Evolutionary conservation across 1,139 yeast genomes (phyloP).

Genomic region (Meyerozyma guilliermondii): DNA sequence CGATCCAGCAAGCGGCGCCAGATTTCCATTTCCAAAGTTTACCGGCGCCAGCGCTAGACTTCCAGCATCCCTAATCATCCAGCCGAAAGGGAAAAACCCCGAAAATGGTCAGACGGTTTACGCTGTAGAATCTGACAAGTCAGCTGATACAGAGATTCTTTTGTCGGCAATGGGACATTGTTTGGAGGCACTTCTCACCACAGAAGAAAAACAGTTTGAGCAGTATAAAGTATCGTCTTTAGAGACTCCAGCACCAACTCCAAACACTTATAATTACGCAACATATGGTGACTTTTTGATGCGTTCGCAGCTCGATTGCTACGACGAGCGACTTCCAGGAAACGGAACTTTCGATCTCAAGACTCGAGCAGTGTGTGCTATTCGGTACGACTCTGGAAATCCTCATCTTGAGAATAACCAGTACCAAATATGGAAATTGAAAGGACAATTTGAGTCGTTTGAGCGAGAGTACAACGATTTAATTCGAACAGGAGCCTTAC

Average conservation of each 20-base stretch:
- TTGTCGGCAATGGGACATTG: slow-evolving; percentile 78
- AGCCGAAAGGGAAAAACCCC: slow-evolving; percentile 28
- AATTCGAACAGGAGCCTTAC: slow-evolving; percentile 62
- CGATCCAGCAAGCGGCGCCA: slow-evolving; percentile 11
- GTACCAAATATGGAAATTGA: slow-evolving; percentile 58
- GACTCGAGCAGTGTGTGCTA: slow-evolving; percentile 85
- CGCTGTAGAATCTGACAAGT: slow-evolving; percentile 69
- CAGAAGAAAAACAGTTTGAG: slow-evolving; percentile 45
- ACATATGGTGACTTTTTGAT: slow-evolving; percentile 62
- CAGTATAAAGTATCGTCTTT: slow-evolving; percentile 17
- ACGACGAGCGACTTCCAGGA: slow-evolving; percentile 74
- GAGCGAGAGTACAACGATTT: slow-evolving; percentile 77
- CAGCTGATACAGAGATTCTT: slow-evolving; percentile 63
- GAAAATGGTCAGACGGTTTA: slow-evolving; percentile 32
- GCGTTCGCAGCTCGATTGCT: slow-evolving; percentile 90
- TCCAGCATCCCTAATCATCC: slow-evolving; percentile 41
- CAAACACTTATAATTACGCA: slow-evolving; percentile 64
- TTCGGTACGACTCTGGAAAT: slow-evolving; percentile 71
- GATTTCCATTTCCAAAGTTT: slow-evolving; percentile 35
- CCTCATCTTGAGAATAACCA: slow-evolving; percentile 51
- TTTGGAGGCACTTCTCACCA: slow-evolving; percentile 69
- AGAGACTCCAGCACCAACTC: slow-evolving; percentile 8
- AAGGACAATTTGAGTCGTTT: slow-evolving; percentile 71
- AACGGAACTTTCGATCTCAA: slow-evolving; percentile 90
- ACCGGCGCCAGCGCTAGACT: slow-evolving; percentile 23